These are phyloP conservation scores for Myrica gale DNA, from an alignment of 306 rosid species.

Conservation along the genomic window DNA sequence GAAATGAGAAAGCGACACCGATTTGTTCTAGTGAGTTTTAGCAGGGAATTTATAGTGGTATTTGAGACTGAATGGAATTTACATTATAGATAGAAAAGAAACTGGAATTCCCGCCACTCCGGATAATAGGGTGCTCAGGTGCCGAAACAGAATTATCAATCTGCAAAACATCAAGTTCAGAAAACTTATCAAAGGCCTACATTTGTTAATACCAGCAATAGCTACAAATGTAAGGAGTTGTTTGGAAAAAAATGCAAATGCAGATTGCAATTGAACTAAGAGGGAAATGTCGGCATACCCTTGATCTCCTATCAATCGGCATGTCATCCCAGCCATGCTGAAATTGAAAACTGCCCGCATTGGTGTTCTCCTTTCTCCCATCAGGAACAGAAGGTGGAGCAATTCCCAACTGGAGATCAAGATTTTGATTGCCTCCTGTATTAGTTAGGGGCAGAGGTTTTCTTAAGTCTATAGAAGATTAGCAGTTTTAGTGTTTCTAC, in stretches of 20 bases:
- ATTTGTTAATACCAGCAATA: no score
- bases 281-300: slow-evolving; percentile 41
- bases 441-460: background rate
- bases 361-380: slow-evolving; percentile 37
- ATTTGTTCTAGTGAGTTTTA: background rate
- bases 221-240: background rate
- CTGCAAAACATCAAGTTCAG: slow-evolving; percentile 30
- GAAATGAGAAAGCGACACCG: background rate
- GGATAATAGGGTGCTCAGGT: slow-evolving; percentile 45
- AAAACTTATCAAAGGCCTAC: background rate
- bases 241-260: background rate
- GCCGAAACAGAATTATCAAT: slow-evolving; percentile 51
- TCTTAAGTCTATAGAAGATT: background rate
- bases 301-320: slow-evolving; percentile 39
- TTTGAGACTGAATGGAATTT: slow-evolving; percentile 19
- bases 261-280: slow-evolving; percentile 1
- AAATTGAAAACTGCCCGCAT: slow-evolving; percentile 35
- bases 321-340: slow-evolving; percentile 44
- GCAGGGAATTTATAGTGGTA: background rate
- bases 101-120: slow-evolving; percentile 37
- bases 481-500: background rate
- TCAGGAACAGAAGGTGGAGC: slow-evolving; percentile 57
- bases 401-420: slow-evolving; percentile 83
- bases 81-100: slow-evolving; percentile 59
- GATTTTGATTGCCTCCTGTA: slow-evolving; percentile 53